Base-by-base conservation (phyloP, 2,329 filamentous ascomycete genomes). In the Pseudonectria buxi region DNA sequence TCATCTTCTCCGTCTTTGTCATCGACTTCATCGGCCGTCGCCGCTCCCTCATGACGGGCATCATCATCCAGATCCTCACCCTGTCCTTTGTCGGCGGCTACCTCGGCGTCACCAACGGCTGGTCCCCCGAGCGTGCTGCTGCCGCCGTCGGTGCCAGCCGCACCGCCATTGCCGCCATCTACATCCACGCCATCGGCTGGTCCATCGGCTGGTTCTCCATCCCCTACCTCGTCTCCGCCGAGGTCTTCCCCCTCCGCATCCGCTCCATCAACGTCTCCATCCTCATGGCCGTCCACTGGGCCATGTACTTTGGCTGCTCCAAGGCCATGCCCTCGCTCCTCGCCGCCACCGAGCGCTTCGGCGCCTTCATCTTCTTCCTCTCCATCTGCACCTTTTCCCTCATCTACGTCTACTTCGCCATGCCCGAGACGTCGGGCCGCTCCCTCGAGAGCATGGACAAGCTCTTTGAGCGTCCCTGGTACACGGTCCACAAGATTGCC, bases 171-270 rank as follows among this genome's bases (percentile, higher is more conserved):
- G 61, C 60, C 0, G 58, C 61, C 18, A 67, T 69, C 4, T 69
- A 66, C 42, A 32, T 69, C 14, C 59, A 61, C 12, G 65, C 64
- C 7, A 49, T 67, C 5, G 64, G 59, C 1, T 69, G 64, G 63
- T 64, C 63, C 0, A 61, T 70, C n/a, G 65, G 67, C 1, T 69
- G 63, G 63, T 68, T 68, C 40, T 58, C 55, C 0, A 63, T 68
- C 11, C 64, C 65, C 4, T 69, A 69, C 33, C 49, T 68, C 3
- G 56, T 69, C n/a, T 63, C 59, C 3, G 61, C 65, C 1, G 65
- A 70, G 44, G 58, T 68, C 1, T 67, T 68, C 24, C 65, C 64
- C 1, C 50, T 67, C 0, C 52, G 58, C 2, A 62, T 69, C 11
- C 59, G 66, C 3, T 61, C 61, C 1, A 47, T 66, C 14, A 61